Evolutionary conservation across 1,284 basidiomycete genomes (phyloP).

Genomic region (Puccinia horiana): DNA sequence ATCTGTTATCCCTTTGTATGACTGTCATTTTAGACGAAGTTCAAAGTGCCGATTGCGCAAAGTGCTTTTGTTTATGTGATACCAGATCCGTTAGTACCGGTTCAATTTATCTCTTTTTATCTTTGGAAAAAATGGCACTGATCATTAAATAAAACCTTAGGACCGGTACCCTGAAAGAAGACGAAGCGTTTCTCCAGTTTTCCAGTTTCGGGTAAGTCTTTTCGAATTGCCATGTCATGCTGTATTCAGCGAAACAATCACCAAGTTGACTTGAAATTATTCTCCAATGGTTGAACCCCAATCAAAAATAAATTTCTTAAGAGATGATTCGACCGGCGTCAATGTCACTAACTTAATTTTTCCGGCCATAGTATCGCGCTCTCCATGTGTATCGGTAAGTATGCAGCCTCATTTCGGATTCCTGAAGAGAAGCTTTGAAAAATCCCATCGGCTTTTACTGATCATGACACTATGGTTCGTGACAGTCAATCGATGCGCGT

Average conservation of each 20-base stretch:
- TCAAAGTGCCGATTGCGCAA: constrained; percentile 23
- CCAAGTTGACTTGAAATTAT: background rate
- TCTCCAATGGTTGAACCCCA: background rate
- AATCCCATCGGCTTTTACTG: background rate
- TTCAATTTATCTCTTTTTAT: background rate
- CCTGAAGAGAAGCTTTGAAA: too few relatives aligned
- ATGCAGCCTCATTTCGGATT: background rate
- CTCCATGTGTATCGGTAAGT: constrained; percentile 30
- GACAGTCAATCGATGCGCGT: constrained; percentile 36
- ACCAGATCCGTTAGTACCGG: constrained; percentile 34
- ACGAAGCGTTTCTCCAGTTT: constrained; percentile 39
- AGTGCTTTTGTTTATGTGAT: constrained; percentile 39
- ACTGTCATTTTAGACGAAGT: constrained; percentile 17
- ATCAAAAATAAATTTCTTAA: background rate
- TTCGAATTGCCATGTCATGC: background rate
- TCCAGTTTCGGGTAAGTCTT: constrained; percentile 24
- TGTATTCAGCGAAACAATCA: background rate
- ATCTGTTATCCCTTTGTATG: background rate
- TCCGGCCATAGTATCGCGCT: constrained; percentile 24
- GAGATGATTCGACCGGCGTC: background rate
- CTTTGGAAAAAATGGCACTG: background rate
- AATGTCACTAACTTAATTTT: background rate
- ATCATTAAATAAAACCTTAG: background rate
- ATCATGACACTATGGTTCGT: background rate
- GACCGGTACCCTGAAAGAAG: constrained; percentile 32